Base-by-base conservation (phyloP, 768 basidiomycete species). In the Termitomyces eurrhizus region DNA sequence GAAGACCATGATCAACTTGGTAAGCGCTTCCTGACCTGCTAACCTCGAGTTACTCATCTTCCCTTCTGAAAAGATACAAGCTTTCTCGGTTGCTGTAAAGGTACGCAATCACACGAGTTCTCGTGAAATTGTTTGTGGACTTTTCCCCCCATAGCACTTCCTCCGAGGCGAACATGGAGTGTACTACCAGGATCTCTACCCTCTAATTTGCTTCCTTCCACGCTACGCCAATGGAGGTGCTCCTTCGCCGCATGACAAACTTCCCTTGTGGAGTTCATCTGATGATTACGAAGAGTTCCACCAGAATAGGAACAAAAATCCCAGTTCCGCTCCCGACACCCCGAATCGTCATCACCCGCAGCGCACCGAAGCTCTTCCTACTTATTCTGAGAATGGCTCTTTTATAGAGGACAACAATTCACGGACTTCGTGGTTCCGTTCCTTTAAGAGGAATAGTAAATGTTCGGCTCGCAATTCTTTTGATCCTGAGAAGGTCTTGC, bases 161-260 rank as follows among this genome's bases (percentile, higher is more conserved):
- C 81, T 92, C 13, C 84, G 89, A 48, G 26, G 42, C 14, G 56
- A 45, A 57, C 56, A 45, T 57, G 56, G 56, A 37, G 56, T 37
- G 5, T 92, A 85, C 74, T 90, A 89, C 67, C 78, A 87, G 44
- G 89, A 91, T 66, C 78, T 91, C 26, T 92, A 87, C 66, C 83
- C 85, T 12, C 76, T 90, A 51, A 77, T 90, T 57, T 84, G 80
- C 65, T 84, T 85, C 74, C 79, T 90, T 1, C 89, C 88, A 7
- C 82, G 83, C 32, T 84, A 84, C 64, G 79, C 80, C 18, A 75
- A 73, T 62, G 62, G 63, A 29, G 58, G 54, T 5, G 62, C 63
- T n/a, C 64, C 65, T 13, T 67, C 74, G 2, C 71, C 74, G 0
- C 72, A 69, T 9, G 80, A 84, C 61, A 78, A 78, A 66, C 81